Evolutionary conservation across 2,329 filamentous ascomycete species (phyloP).

Genomic region (Monosporascus sp.): DNA sequence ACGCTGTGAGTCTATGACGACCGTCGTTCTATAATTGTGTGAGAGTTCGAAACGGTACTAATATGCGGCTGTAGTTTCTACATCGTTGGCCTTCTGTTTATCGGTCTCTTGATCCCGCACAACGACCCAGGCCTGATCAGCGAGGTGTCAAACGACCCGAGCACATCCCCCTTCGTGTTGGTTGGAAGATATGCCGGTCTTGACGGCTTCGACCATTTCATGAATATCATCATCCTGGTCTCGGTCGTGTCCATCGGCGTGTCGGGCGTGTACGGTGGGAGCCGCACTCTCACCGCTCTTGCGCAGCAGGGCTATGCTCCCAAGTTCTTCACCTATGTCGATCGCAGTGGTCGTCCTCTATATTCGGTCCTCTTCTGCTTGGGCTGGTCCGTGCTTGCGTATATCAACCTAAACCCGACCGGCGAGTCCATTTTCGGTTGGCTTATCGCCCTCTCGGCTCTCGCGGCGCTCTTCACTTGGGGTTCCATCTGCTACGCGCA

Average conservation of each 20-base stretch:
- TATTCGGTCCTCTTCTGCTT: conserved; percentile 43
- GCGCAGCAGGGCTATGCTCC: conserved; percentile 56
- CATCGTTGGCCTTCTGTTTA: conserved; percentile 46
- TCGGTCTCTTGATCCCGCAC: conserved; percentile 45
- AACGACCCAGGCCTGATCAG: conserved; percentile 42
- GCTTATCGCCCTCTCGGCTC: conserved; percentile 60
- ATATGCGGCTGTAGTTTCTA: conserved; percentile 35
- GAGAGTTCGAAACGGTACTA: background rate
- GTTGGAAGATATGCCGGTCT: conserved; percentile 50
- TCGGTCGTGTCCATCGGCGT: conserved; percentile 56
- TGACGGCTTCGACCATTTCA: conserved; percentile 47
- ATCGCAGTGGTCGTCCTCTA: conserved; percentile 52
- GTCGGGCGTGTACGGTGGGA: conserved; percentile 54
- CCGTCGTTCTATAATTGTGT: background rate
- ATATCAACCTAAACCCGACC: conserved; percentile 37
- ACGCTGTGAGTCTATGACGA: conserved; percentile 30
- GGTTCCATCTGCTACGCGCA: conserved; percentile 63
- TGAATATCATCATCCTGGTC: conserved; percentile 55
- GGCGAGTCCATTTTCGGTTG: conserved; percentile 55
- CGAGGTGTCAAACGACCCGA: conserved; percentile 38
- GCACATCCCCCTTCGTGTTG: conserved; percentile 53
- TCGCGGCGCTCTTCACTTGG: conserved; percentile 65
- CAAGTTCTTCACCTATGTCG: conserved; percentile 51
- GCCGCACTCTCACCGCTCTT: conserved; percentile 53
- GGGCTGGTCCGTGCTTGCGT: conserved; percentile 46